Percentiles rank a stretch among this genome's conserved stretches.
Conservation (phyloP, 306 rosid species). For the Prosopis cineraria region DNA sequence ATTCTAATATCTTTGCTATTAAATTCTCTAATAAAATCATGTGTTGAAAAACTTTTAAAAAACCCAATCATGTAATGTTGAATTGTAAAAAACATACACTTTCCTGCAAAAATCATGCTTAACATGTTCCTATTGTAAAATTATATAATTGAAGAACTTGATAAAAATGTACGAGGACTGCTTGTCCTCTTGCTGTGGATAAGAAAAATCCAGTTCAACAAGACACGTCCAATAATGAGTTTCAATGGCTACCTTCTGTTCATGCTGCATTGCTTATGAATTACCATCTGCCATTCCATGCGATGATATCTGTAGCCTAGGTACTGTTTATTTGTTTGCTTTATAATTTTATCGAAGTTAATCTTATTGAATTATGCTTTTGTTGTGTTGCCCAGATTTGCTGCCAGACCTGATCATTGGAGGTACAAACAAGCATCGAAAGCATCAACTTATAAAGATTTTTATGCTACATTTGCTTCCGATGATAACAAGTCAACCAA, state of each 20-base stretch:
- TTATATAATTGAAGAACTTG: neutral
- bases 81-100: neutral
- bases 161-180: neutral
- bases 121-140: neutral
- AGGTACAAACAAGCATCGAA: slow-evolving; percentile 81
- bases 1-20: neutral
- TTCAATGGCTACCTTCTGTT: neutral
- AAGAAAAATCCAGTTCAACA: neutral
- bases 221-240: neutral
- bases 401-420: slow-evolving; percentile 84
- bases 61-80: neutral
- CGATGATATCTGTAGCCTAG: slow-evolving; percentile 15
- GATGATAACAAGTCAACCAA: slow-evolving; percentile 48
- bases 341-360: slow-evolving; percentile 13
- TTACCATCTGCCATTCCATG: slow-evolving; percentile 5
- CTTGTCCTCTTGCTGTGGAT: neutral
- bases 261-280: slow-evolving; percentile 4
- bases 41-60: neutral
- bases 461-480: slow-evolving; percentile 68
- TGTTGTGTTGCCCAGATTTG: slow-evolving; percentile 57
- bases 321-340: slow-evolving; percentile 15
- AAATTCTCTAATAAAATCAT: neutral
- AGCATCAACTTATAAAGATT: slow-evolving; percentile 73
- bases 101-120: neutral
- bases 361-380: slow-evolving; percentile 12